Evolutionary conservation across 2,329 filamentous ascomycete species (phyloP).

Genomic region (Calonectria pauciramosa): DNA sequence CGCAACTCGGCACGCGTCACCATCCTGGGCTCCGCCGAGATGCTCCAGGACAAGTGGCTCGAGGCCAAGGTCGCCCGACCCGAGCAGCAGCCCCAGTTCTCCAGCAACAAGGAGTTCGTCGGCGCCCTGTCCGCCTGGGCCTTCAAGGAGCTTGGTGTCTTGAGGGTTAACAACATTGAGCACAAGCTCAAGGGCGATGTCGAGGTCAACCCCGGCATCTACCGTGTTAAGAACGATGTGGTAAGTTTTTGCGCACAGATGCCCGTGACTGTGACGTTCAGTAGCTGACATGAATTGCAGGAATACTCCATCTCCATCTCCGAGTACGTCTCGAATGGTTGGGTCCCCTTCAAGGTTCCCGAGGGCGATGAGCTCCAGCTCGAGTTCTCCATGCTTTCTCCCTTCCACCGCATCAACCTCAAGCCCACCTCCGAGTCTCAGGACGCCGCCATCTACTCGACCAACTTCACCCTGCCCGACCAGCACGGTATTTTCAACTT

Average conservation of each 20-base stretch:
- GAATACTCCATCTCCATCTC: conserved; percentile 90
- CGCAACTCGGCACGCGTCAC: conserved; percentile 93
- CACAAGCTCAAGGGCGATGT: conserved; percentile 75
- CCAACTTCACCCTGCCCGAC: conserved; percentile 87
- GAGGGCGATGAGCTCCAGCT: conserved; percentile 84
- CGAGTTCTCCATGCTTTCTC: conserved; percentile 98
- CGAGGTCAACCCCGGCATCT: conserved; percentile 85
- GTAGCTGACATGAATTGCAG: conserved; percentile 57
- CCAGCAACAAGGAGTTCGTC: conserved; percentile 87
- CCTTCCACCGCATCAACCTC: conserved; percentile 91
- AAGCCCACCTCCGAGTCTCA: conserved; percentile 67
- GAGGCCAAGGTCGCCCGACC: conserved; percentile 80
- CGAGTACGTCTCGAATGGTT: conserved; percentile 83
- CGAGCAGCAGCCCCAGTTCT: conserved; percentile 67
- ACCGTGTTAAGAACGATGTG: conserved; percentile 96
- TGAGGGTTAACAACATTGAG: conserved; percentile 86
- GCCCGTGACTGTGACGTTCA: not conserved
- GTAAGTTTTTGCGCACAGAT: conserved; percentile 69
- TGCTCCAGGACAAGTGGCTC: conserved; percentile 92
- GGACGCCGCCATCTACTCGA: conserved; percentile 80
- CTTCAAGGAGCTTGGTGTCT: conserved; percentile 92
- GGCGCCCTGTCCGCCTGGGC: conserved; percentile 92
- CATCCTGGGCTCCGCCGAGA: conserved; percentile 87
- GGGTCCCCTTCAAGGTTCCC: conserved; percentile 79
- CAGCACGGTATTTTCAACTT: conserved; percentile 99